Percentiles rank a stretch among this genome's conserved stretches.
These are phyloP conservation scores for Porphyrellus cyaneotinctus DNA, from an alignment of 768 basidiomycete genomes.

Conservation along the genomic window DNA sequence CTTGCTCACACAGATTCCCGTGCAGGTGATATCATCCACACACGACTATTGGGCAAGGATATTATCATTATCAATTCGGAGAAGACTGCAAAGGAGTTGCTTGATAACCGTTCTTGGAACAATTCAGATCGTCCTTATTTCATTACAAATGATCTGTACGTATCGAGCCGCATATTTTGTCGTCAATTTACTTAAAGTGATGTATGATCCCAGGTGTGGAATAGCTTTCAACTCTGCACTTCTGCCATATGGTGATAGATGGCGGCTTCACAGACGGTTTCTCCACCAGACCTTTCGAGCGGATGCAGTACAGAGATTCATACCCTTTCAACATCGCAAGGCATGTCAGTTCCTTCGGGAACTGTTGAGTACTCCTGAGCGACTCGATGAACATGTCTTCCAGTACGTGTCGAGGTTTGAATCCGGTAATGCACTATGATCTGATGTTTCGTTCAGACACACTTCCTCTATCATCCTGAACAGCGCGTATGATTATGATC, in stretches of 20 bases:
- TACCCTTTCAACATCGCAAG: constrained; percentile 26
- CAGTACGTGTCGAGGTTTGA: constrained; percentile 28
- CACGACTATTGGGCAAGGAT: constrained; percentile 42
- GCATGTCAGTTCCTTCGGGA: constrained; percentile 29
- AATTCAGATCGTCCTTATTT: constrained; percentile 46
- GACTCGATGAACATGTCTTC: constrained; percentile 1
- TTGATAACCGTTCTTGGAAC: constrained; percentile 39
- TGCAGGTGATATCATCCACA: constrained; percentile 7
- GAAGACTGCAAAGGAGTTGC: constrained; percentile 4
- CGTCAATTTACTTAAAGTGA: background rate
- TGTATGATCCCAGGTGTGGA: constrained; percentile 6
- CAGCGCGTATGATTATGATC: constrained; percentile 11
- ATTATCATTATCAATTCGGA: constrained; percentile 36
- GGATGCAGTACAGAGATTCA: constrained; percentile 17
- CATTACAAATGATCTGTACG: constrained; percentile 14
- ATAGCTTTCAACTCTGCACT: constrained; percentile 13
- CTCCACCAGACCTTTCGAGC: constrained; percentile 22
- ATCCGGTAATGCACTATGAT: background rate
- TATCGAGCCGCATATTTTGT: no score
- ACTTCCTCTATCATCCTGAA: constrained; percentile 4
- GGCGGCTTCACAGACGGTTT: constrained; percentile 17
- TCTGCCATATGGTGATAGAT: background rate
- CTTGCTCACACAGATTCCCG: constrained; percentile 35
- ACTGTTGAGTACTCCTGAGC: constrained; percentile 30
- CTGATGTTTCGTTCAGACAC: background rate